A percentile compares a stretch with the other conserved stretches of the same genome.
Evolutionary conservation across 352 stramenopile species (phyloP).

Genomic region (Pythium oligandrum): DNA sequence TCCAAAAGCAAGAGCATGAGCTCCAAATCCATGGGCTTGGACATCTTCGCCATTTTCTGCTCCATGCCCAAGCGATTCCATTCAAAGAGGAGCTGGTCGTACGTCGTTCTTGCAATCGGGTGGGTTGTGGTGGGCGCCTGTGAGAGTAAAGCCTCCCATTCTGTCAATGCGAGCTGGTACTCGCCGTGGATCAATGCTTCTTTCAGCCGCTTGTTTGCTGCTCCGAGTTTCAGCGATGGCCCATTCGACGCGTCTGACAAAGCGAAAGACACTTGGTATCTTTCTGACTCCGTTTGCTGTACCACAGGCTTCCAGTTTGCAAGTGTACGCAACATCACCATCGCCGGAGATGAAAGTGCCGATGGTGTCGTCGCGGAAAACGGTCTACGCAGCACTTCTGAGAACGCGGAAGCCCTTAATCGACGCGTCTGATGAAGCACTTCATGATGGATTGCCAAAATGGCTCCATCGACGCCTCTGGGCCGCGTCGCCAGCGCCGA

Average conservation of each 20-base stretch:
- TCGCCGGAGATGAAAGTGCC: constrained; percentile 3
- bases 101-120: constrained; percentile 26
- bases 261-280: no score
- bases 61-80: constrained; percentile 11
- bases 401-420: no score
- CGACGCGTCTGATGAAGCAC: no score
- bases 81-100: constrained; percentile 53
- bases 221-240: not conserved
- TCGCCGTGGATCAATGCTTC: constrained; percentile 10
- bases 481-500: no score
- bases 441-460: no score
- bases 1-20: constrained; percentile 46
- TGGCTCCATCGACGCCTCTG: no score
- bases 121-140: not conserved
- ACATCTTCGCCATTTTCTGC: no score
- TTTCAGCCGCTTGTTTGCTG: constrained; percentile 6
- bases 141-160: constrained; percentile 7
- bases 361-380: not conserved
- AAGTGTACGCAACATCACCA: constrained; percentile 14
- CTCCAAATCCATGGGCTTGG: constrained; percentile 22
- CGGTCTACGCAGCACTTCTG: no score
- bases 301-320: constrained; percentile 1
- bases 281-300: no score
- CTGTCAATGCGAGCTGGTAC: constrained; percentile 8
- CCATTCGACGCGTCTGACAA: not conserved